Percentiles rank a stretch among this genome's conserved stretches.
Evolutionary conservation across 345 rosid species (phyloP).

Genomic region (Populus tremula): DNA sequence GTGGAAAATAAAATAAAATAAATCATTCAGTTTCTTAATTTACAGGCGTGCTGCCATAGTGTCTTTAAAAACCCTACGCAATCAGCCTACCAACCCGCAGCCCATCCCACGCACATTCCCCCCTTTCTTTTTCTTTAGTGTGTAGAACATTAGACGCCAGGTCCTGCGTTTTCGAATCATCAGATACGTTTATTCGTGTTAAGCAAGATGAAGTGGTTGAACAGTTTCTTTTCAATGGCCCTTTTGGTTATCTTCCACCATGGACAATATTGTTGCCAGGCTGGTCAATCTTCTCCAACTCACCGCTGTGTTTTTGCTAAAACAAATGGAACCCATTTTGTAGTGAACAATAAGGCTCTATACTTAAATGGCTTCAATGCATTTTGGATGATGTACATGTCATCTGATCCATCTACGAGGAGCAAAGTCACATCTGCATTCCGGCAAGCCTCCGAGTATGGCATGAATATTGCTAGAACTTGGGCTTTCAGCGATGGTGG

Average conservation of each 20-base stretch:
- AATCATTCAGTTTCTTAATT: too few relatives aligned
- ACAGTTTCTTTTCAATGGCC: neutral
- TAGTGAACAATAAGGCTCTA: constrained; percentile 36
- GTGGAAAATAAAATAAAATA: too few relatives aligned
- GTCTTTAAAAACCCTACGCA: too few relatives aligned
- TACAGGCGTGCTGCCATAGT: too few relatives aligned
- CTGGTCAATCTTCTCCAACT: neutral
- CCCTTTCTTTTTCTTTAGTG: too few relatives aligned
- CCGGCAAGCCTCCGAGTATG: constrained; percentile 50
- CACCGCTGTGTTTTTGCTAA: constrained; percentile 22
- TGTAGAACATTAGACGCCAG: too few relatives aligned
- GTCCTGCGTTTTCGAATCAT: too few relatives aligned
- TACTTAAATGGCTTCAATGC: constrained; percentile 81
- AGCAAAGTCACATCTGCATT: constrained; percentile 49
- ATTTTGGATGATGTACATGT: constrained; percentile 71
- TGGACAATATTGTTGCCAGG: neutral
- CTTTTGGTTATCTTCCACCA: neutral
- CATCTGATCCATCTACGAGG: constrained; percentile 51
- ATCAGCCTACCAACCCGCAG: too few relatives aligned
- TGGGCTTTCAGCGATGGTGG: constrained; percentile 83
- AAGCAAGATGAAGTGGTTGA: constrained; percentile 28
- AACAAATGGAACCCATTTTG: constrained; percentile 46
- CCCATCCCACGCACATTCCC: too few relatives aligned
- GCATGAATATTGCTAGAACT: constrained; percentile 69
- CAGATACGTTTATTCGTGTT: too few relatives aligned